Evolutionary conservation across 2,329 filamentous ascomycete species (phyloP).

Genomic region (Shiraia sp.): DNA sequence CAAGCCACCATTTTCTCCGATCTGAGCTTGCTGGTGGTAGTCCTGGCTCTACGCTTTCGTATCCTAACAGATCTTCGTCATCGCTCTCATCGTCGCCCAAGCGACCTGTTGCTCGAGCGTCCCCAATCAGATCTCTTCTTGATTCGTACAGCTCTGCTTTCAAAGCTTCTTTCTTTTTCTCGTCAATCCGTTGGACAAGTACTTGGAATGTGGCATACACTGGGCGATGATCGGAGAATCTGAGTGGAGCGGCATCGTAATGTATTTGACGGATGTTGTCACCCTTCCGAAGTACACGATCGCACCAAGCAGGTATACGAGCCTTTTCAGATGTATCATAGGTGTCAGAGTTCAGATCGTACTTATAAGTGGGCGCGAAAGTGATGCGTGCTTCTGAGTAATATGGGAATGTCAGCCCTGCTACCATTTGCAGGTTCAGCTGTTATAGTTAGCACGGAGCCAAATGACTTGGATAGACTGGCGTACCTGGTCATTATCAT

Average conservation of each 20-base stretch:
- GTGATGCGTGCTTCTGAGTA: conserved; percentile 88
- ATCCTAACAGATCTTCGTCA: conserved; percentile 80
- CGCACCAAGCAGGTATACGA: conserved; percentile 95
- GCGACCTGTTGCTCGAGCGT: conserved; percentile 59
- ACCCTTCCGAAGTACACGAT: conserved; percentile 87
- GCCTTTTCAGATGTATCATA: conserved; percentile 97
- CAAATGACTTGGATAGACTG: background rate
- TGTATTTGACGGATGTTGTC: conserved; percentile 78
- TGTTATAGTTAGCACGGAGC: conserved; percentile 44
- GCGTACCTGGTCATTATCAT: conserved; percentile 84
- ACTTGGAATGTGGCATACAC: conserved; percentile 91
- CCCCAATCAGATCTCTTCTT: conserved; percentile 68
- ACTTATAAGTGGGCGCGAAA: conserved; percentile 95
- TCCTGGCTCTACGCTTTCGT: conserved; percentile 81
- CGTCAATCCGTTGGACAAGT: conserved; percentile 78
- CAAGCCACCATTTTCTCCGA: conserved; percentile 67
- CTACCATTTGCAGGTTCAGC: conserved; percentile 96
- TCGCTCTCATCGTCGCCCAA: conserved; percentile 60
- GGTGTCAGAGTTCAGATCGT: conserved; percentile 81
- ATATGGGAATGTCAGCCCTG: conserved; percentile 83
- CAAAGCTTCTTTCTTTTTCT: conserved; percentile 70
- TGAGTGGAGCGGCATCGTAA: conserved; percentile 80
- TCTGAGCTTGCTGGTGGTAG: conserved; percentile 67
- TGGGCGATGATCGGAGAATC: conserved; percentile 94
- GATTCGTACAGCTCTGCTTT: conserved; percentile 74